phyloP scores from a whole-genome alignment of 2,329 filamentous ascomycete genomes.

The Fusarium verrucosum region DNA sequence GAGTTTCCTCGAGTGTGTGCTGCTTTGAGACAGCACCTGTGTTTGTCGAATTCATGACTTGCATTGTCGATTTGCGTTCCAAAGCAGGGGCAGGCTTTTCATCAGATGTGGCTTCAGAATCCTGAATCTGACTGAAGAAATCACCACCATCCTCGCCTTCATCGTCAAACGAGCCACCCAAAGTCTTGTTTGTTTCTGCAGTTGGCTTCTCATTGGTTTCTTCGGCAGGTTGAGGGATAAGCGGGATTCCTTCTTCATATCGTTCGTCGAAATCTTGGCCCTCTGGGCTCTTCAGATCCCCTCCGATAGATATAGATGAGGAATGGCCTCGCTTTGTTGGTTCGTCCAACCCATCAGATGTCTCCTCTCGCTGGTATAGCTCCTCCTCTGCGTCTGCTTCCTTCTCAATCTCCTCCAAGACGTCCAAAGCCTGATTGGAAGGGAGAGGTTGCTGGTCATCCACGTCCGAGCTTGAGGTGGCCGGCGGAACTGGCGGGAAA shows the following conservation, averaged over 20 bases:
- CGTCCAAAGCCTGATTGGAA: constrained; percentile 62
- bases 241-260: constrained; percentile 75
- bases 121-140: constrained; percentile 68
- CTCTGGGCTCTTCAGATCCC: constrained; percentile 53
- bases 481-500: constrained; percentile 65
- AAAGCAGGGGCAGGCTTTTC: constrained; percentile 48
- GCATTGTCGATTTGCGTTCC: constrained; percentile 75
- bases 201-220: constrained; percentile 1
- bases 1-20: constrained; percentile 46
- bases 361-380: constrained; percentile 38
- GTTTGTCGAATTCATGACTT: constrained; percentile 66
- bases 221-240: constrained; percentile 57
- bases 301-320: constrained; percentile 54
- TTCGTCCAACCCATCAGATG: constrained; percentile 14
- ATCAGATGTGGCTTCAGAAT: constrained; percentile 37
- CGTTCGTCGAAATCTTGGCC: constrained; percentile 64
- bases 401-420: constrained; percentile 63
- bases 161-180: constrained; percentile 53
- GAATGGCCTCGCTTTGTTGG: constrained; percentile 37
- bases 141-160: constrained; percentile 65
- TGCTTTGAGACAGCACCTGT: constrained; percentile 46
- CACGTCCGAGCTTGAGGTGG: constrained; percentile 42
- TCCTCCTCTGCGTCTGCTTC: constrained; percentile 57
- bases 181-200: constrained; percentile 35
- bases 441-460: constrained; percentile 54